Evolutionary conservation across 768 basidiomycete genomes (phyloP), one percentile per base, ranked within the genome.

Genomic region (Collybiopsis luxurians): DNA sequence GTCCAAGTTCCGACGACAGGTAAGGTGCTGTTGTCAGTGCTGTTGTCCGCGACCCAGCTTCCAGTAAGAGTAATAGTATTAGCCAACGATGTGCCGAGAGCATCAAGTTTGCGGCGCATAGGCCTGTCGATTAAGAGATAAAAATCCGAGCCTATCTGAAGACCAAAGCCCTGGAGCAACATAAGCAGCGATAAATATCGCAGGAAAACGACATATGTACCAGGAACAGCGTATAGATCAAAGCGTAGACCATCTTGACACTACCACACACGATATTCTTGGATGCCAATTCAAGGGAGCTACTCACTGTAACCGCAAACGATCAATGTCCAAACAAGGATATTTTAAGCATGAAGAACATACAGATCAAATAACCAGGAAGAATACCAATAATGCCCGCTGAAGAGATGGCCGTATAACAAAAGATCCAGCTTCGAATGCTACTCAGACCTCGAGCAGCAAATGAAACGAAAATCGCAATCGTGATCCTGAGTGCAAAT

Each of bases 321-420:
- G n/a, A n/a, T n/a, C n/a, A n/a, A 50, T 6, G 21, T 17, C 40
- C 15, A 42, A 42, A 6, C 13, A 24, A 31, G 34, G 46, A 43
- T 34, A 24, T 27, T 34, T 23, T 39, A 52, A 27, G 31, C n/a
- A n/a, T n/a, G 34, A 42, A 39, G 44, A 11, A 73, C 86, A 57
- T 67, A 90, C 90, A 68, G 58, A 92, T 90, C 49, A 92, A 79
- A 70, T 88, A 95, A 1, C 91, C 93, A n/a, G 93, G 93, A 44
- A 95, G 79, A 59, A 96, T 93, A 36, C 90, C 85, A 30, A 95
- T 90, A 55, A 95, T 90, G 24, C 86, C 86, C 50, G 92, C 80
- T 7, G 91, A 93, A 0, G 94, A 94, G 57, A 96, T 89, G 2
- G 95, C 90, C 2, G 91, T 88, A 67, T 95, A 97, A 68, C 94